A percentile compares a stretch with the other conserved stretches of the same genome.
Evolutionary conservation across 441 rosid genomes (phyloP).

Genomic region (Arabidopsis lyrata): DNA sequence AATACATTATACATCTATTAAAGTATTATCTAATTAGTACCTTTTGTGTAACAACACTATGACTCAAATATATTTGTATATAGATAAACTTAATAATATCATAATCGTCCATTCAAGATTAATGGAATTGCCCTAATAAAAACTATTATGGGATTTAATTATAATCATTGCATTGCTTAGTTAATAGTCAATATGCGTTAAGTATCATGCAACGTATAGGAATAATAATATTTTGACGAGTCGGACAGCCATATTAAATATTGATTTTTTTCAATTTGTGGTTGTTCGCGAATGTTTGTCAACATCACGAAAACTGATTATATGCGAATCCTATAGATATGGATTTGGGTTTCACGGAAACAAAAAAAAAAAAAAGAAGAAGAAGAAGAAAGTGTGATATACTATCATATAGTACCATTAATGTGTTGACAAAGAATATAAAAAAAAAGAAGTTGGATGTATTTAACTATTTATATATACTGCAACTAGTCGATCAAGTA

Average conservation of each 20-base stretch:
- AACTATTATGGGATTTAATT: neutral
- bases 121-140: neutral
- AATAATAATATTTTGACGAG: neutral
- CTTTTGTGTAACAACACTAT: too few relatives aligned
- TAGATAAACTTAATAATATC: too few relatives aligned
- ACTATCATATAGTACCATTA: too few relatives aligned
- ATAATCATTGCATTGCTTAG: neutral
- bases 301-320: too few relatives aligned
- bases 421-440: neutral
- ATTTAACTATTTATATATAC: neutral
- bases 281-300: conserved; percentile 25
- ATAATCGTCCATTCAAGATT: neutral
- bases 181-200: neutral
- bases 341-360: too few relatives aligned
- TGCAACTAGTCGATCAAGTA: conserved; percentile 16
- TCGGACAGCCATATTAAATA: neutral
- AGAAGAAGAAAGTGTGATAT: too few relatives aligned
- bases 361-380: too few relatives aligned
- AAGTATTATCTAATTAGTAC: too few relatives aligned
- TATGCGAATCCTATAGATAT: too few relatives aligned
- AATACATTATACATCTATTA: too few relatives aligned
- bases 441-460: neutral
- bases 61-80: too few relatives aligned
- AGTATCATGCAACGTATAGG: neutral
- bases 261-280: neutral